Evolutionary conservation across 2,329 filamentous ascomycete species (phyloP), one percentile per base, ranked within the genome.

Genomic region (Fusarium pseudoanthophilum): DNA sequence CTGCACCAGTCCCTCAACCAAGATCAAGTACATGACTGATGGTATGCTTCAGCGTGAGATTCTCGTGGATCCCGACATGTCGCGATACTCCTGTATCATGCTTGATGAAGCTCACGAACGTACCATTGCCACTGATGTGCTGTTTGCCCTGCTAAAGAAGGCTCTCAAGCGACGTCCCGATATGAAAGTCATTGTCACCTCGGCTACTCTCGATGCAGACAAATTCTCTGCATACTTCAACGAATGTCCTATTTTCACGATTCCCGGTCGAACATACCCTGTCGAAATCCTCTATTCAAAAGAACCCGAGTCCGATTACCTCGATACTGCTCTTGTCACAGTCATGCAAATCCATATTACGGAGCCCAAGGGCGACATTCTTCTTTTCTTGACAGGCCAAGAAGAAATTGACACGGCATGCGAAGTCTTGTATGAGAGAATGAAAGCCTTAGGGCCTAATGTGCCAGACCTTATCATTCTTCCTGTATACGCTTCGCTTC

Each of bases 1-100:
- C 83, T 93, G 92, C 80, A 98, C 95, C 0, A 93, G 92, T 73
- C 91, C 94, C 4, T 88, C 92, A 24, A 99, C 96, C 3, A 94
- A 92, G 79, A 97, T 99, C 85, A 99, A 99, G 85, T 99, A 99
- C 85, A 98, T 99, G 95, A 99, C 96, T 21, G 96, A 99, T 78
- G 96, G 96, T 82, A 98, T 98, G 93, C 89, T 99, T 80, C 92
- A 98, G 84, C 90, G 96, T 85, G 96, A 99, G 84, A 95, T 98
- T 80, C 87, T 99, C 58, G 88, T 98, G 75, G 96, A 99, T 80
- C 93, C 95, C 1, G 93, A 97, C 77, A 85, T 99, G 74, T 93
- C 89, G 79, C 91, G 93, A 74, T 99, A 99, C 80, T 97, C 95
- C 2, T 94, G 96, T 69, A 98, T 99, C 79, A 99, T 99, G 92